A percentile compares a stretch with the other conserved stretches of the same genome.
Conservation (phyloP, 371 early-diverging fungal genomes). For the Polyrhizophydium stewartii region DNA sequence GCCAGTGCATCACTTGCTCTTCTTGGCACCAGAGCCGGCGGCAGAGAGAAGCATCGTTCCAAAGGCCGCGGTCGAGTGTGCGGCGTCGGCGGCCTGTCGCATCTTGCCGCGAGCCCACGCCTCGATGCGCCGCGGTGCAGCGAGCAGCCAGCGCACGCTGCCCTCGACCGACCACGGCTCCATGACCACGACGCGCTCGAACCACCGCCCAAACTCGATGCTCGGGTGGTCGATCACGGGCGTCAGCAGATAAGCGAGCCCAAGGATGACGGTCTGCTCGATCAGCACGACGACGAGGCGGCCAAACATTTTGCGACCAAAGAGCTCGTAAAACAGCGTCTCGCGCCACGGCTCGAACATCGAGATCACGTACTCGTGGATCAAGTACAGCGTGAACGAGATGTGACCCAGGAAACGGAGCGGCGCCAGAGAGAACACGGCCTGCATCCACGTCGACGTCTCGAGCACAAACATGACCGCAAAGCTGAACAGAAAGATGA, state of each 20-base stretch:
- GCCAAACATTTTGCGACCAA: not conserved
- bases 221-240: not conserved
- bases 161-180: not conserved
- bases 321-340: not conserved
- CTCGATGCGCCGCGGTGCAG: too few relatives aligned
- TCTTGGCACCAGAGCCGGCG: too few relatives aligned
- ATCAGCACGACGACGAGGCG: not conserved
- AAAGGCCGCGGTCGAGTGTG: too few relatives aligned
- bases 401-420: not conserved
- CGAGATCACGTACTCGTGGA: not conserved
- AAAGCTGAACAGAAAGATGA: slow-evolving; percentile 2
- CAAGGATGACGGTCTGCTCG: not conserved
- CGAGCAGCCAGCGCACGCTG: not conserved
- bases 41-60: too few relatives aligned
- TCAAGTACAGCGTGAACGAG: not conserved
- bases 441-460: not conserved
- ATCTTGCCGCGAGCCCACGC: too few relatives aligned
- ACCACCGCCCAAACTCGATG: not conserved
- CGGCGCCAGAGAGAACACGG: not conserved
- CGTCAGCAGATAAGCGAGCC: not conserved
- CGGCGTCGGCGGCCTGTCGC: too few relatives aligned
- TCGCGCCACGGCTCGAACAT: not conserved
- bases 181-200: not conserved
- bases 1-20: too few relatives aligned
- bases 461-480: not conserved